Conservation (phyloP, 345 rosid species). For the Turnera subulata region DNA sequence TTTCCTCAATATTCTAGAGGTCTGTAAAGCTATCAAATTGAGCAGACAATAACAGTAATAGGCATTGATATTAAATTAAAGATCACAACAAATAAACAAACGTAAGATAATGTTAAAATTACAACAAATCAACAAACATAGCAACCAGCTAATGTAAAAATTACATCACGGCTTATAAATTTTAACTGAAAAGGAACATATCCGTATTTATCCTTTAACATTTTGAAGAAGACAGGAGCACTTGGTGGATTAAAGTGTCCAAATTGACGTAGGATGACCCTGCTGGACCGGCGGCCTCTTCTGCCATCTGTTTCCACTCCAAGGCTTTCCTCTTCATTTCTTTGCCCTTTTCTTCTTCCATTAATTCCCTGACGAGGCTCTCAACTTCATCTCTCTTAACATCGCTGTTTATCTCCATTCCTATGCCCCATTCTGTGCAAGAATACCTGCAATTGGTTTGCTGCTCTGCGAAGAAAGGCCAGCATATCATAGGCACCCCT, state of each 20-base stretch:
- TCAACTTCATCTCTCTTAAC: slow-evolving; percentile 22
- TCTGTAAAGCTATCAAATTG: too few relatives aligned
- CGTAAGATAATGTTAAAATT: too few relatives aligned
- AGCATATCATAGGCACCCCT: slow-evolving; percentile 21
- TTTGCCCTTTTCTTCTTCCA: slow-evolving; percentile 19
- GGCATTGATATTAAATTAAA: too few relatives aligned
- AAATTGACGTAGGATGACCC: slow-evolving; percentile 16
- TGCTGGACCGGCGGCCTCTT: not conserved
- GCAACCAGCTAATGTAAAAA: too few relatives aligned
- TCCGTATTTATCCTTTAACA: too few relatives aligned
- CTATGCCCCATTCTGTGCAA: slow-evolving; percentile 15
- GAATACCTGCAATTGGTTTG: slow-evolving; percentile 14
- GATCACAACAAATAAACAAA: too few relatives aligned
- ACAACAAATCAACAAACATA: too few relatives aligned
- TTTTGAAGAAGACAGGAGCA: not conserved
- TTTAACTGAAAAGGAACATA: too few relatives aligned
- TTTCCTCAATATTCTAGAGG: too few relatives aligned
- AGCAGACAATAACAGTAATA: too few relatives aligned
- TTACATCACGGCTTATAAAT: too few relatives aligned
- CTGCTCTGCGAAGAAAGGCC: slow-evolving; percentile 30
- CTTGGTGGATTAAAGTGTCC: slow-evolving; percentile 3
- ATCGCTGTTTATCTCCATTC: slow-evolving; percentile 19
- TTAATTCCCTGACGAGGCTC: slow-evolving; percentile 18
- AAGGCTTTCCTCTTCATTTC: slow-evolving; percentile 17
- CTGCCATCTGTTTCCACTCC: slow-evolving; percentile 17